Evolutionary conservation across 2,329 filamentous ascomycete species (phyloP), one percentile per base, ranked within the genome.

Genomic region (Didymella pinodella): DNA sequence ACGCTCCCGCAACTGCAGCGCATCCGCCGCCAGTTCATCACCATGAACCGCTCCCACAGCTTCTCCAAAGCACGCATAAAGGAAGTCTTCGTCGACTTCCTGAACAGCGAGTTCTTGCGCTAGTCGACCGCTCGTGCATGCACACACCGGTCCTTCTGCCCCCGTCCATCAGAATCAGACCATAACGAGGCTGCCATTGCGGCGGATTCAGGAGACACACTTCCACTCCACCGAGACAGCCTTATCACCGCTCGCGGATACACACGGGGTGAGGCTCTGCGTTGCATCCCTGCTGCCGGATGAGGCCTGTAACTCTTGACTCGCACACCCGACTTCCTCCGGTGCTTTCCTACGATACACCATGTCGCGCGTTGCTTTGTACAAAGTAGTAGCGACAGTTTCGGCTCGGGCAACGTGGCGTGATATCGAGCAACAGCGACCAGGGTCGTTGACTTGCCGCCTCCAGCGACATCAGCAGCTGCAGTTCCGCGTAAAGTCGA

Each of bases 1-100:
- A 88, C 88, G 1, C 73, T 95, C 43, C 88, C 91, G 8, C 90
- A 92, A 73, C 79, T 96, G 65, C 92, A 96, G 78, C 84, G 92
- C 63, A 79, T 93, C 66, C 83, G 92, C 59, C 84, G 92, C 68
- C 90, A 92, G 48, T 96, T 91, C 77, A 88, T 94, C 67, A 85
- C 83, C 5, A 75, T 96, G 74, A 93, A 93, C 67, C 82, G 92
- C 79, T 70, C 90, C 83, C 72, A 93, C 65, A 78, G 69, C 48
- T 68, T 83, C 49, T 74, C 75, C n/a, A 78, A 78, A 55, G 65
- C 70, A 14, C 64, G 76, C 36, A 71, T 77, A 46, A 73, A 70
- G 60, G 74, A 76, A 46, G 68, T 76, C 48, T 78, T 78, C 58
- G 73, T 78, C 50, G 74, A 76, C 55, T 77, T 77, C 54, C 73